Base-by-base conservation (phyloP, 2,329 filamentous ascomycete species). In the Xylaria multiplex region DNA sequence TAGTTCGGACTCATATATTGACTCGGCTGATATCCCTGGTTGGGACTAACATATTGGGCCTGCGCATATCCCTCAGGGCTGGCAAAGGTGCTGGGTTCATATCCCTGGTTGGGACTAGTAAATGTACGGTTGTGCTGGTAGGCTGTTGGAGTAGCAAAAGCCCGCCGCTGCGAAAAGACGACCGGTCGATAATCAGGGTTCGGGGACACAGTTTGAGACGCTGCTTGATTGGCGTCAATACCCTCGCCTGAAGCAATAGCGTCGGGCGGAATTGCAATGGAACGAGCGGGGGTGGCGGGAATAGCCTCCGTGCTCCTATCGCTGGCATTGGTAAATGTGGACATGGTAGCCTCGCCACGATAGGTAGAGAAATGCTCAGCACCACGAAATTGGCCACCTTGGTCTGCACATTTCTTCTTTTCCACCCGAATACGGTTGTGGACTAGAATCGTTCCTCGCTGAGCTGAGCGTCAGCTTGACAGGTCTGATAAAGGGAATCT, bases 391-490 rank as follows among this genome's bases (percentile, higher is more conserved):
- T 58, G 53, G 16, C 37, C 32, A n/a, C 50, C 46, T 50, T 63
- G 63, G 22, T 69, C 66, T 16, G 57, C 35, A 48, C 60, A 64
- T 24, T 70, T 71, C 71, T 81, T 81, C 11, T 78, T 77, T 59
- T 81, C 79, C 2, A 81, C 79, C 3, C 79, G 77, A 40, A 83
- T 71, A 27, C 72, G 64, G 54, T 68, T 68, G 5, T 75, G 78
- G 4, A 77, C 70, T 19, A 83, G 55, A 0, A 69, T 59, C 4
- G 69, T 73, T 7, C 76, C 76, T 52, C 79, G 69, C 81, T 83
- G 56, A 1, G 37, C 24, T 22, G 30, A 63, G 13, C 63, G 73
- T 67, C 63, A 64, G 50, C 6, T 54, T 35, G 46, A 67, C 19
- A 30, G 1, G 11, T 14, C 56, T 64, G 66, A 5, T 55, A 6